phyloP scores from a whole-genome alignment of 2,329 filamentous ascomycete genomes.

The Aspergillus fumigatiaffinis region DNA sequence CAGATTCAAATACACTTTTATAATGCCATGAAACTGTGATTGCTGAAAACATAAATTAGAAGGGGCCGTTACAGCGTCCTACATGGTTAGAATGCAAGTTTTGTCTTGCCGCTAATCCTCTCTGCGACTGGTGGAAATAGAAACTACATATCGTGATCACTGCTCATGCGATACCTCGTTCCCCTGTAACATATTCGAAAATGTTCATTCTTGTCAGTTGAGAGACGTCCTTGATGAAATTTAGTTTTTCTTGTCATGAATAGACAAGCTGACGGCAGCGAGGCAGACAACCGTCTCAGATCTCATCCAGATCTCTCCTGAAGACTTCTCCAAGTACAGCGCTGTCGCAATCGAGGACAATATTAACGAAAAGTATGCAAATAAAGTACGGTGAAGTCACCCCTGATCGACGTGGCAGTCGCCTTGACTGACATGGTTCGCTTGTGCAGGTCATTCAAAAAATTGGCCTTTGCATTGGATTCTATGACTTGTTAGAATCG shows the following conservation, averaged over 20 bases:
- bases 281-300: conserved; percentile 85
- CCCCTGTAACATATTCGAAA: conserved; percentile 10
- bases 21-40: conserved; percentile 1
- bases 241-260: background rate
- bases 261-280: conserved; percentile 9
- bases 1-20: conserved; percentile 4
- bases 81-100: conserved; percentile 15
- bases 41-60: background rate
- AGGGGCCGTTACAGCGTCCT: background rate
- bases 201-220: conserved; percentile 51
- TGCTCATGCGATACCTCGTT: conserved; percentile 1
- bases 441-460: conserved; percentile 72
- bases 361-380: conserved; percentile 94
- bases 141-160: background rate
- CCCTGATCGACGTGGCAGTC: background rate
- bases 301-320: conserved; percentile 85
- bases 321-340: conserved; percentile 79
- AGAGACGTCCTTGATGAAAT: conserved; percentile 17
- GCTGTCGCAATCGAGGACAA: conserved; percentile 88
- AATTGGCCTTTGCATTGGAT: conserved; percentile 85
- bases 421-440: background rate
- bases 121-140: conserved; percentile 10
- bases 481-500: conserved; percentile 84
- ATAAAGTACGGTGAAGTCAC: conserved; percentile 58
- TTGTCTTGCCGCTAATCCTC: conserved; percentile 1